A percentile compares a stretch with the other conserved stretches of the same genome.
Evolutionary conservation across 495 filamentous ascomycete species (phyloP).

Genomic region (Hyaloscypha hepaticicola): DNA sequence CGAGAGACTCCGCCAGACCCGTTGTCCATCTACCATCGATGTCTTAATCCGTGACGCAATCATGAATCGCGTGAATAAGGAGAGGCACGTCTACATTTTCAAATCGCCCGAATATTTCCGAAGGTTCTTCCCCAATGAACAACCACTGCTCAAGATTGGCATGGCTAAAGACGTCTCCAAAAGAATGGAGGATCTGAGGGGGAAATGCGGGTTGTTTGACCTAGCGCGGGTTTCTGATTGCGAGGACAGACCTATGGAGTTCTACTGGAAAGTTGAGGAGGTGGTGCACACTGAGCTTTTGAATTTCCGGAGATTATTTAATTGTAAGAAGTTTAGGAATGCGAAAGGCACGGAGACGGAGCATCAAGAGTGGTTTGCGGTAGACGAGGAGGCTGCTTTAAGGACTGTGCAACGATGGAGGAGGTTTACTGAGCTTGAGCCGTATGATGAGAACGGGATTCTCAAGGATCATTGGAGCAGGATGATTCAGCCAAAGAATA

Average conservation of each 20-base stretch:
- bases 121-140: not conserved
- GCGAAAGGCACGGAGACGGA: not conserved
- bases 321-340: constrained; percentile 10
- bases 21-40: constrained; percentile 2
- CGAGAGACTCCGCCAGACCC: too few relatives aligned
- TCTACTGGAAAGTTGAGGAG: constrained; percentile 13
- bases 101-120: constrained; percentile 10
- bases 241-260: not conserved
- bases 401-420: constrained; percentile 13
- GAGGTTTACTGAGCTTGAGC: constrained; percentile 7
- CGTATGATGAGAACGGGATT: constrained; percentile 14
- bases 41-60: constrained; percentile 7
- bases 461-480: constrained; percentile 9
- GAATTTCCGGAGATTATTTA: not conserved
- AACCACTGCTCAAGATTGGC: constrained; percentile 9
- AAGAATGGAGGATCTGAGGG: not conserved
- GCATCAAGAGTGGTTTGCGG: constrained; percentile 17
- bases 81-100: constrained; percentile 9
- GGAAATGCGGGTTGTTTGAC: constrained; percentile 9
- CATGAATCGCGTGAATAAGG: not conserved
- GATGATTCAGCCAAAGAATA: constrained; percentile 8
- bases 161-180: not conserved
- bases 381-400: constrained; percentile 6
- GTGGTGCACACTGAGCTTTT: constrained; percentile 11
- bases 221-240: constrained; percentile 4